Evolutionary conservation across 805 yeast species (phyloP).

Genomic region (Candida tibetensis): DNA sequence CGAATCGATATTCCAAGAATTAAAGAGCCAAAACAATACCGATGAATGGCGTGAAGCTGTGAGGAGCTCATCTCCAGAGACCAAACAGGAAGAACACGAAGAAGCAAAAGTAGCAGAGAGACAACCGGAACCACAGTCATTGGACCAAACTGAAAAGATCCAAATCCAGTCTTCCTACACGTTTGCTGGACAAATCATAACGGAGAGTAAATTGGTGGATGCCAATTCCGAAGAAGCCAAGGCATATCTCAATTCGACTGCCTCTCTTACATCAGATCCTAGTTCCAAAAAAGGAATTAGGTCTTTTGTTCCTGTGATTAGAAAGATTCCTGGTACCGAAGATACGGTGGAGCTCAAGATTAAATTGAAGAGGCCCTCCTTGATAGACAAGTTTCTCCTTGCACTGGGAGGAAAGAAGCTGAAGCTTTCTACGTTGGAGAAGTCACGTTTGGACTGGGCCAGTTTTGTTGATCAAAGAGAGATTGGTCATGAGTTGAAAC

Average conservation of each 20-base stretch:
- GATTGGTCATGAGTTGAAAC: conserved; percentile 74
- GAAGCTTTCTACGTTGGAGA: conserved; percentile 87
- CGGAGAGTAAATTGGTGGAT: conserved; percentile 77
- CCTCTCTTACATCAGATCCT: conserved; percentile 23
- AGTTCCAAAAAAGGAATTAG: conserved; percentile 12
- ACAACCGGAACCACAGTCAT: conserved; percentile 2
- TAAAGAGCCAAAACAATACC: conserved; percentile 16
- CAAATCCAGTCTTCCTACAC: conserved; percentile 75
- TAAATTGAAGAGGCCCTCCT: conserved; percentile 69
- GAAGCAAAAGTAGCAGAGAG: conserved; percentile 12
- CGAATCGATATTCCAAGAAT: conserved; percentile 30
- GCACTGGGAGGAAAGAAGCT: conserved; percentile 59
- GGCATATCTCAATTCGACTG: conserved; percentile 65
- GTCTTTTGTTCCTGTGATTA: conserved; percentile 33
- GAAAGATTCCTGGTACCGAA: conserved; percentile 28
- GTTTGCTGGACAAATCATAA: conserved; percentile 82
- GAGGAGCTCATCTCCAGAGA: conserved; percentile 4
- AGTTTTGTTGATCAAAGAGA: conserved; percentile 85
- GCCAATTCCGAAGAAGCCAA: conserved; percentile 81
- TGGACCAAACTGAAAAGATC: conserved; percentile 47
- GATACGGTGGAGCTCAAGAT: conserved; percentile 44
- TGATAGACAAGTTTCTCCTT: conserved; percentile 71
- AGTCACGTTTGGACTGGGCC: conserved; percentile 93
- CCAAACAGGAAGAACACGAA: conserved; percentile 9
- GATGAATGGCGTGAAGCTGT: conserved; percentile 8